These are phyloP conservation scores for Phalaenopsis aphrodite DNA, from an alignment of 106 monocot species.

Conservation along the genomic window DNA sequence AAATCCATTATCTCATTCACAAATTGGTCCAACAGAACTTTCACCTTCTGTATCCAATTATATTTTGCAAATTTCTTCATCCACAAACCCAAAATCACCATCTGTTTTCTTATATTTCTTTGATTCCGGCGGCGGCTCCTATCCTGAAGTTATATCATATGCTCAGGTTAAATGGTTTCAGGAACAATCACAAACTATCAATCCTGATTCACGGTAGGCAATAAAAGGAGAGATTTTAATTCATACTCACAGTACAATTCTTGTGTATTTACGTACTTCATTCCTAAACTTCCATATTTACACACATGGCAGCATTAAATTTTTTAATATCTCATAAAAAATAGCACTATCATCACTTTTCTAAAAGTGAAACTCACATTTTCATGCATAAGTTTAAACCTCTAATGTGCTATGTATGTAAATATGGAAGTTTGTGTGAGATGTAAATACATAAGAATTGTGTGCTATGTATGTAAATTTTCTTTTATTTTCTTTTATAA, in stretches of 20 bases:
- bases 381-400: no score
- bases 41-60: conserved; percentile 87
- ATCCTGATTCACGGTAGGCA: conserved; percentile 52
- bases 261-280: no score
- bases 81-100: conserved; percentile 20
- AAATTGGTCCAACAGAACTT: conserved; percentile 49
- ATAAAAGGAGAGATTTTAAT: neutral
- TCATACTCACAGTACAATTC: no score
- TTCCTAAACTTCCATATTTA: no score
- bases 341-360: no score
- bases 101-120: conserved; percentile 65
- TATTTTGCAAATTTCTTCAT: conserved; percentile 53
- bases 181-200: conserved; percentile 34
- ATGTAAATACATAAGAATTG: no score
- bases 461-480: neutral
- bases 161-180: conserved; percentile 71
- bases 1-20: conserved; percentile 47
- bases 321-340: no score
- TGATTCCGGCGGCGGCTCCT: conserved; percentile 91
- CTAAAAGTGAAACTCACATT: no score
- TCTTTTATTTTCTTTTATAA: neutral
- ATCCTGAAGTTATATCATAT: conserved; percentile 78
- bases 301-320: no score
- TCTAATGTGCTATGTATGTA: no score
- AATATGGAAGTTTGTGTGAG: no score